Evolutionary conservation across 1,284 basidiomycete species (phyloP).

Genomic region (Fistulinella cinereoalba): DNA sequence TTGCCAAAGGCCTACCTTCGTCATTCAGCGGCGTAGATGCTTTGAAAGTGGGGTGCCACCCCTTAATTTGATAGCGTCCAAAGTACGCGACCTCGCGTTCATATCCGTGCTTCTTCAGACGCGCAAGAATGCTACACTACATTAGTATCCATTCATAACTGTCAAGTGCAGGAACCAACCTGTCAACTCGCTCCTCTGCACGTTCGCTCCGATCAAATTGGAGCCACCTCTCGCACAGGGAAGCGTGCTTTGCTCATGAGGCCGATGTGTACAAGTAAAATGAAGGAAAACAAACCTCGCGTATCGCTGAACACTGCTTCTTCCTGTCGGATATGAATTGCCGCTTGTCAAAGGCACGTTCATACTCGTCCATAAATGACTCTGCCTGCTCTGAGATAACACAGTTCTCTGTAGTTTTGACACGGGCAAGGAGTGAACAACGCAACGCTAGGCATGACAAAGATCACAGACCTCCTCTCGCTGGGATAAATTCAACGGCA

Average conservation of each 20-base stretch:
- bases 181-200: neutral
- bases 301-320: rapidly evolving
- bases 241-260: no score
- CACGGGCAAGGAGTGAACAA: neutral
- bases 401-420: rapidly evolving
- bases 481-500: neutral
- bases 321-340: neutral
- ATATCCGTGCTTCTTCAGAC: slow-evolving; percentile 8
- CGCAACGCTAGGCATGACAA: neutral
- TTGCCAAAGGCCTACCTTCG: no score
- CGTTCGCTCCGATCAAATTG: no score
- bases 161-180: neutral
- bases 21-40: slow-evolving; percentile 8
- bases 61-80: neutral
- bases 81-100: slow-evolving; percentile 2
- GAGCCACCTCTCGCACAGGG: no score
- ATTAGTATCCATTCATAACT: neutral
- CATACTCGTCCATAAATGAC: neutral
- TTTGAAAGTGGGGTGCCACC: neutral
- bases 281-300: neutral
- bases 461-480: neutral
- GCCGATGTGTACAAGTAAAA: no score
- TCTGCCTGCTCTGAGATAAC: slow-evolving; percentile 9
- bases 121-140: slow-evolving; percentile 9
- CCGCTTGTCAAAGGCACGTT: neutral